Conservation (phyloP, 2,329 filamentous ascomycete genomes). For the Alternaria viburni region DNA sequence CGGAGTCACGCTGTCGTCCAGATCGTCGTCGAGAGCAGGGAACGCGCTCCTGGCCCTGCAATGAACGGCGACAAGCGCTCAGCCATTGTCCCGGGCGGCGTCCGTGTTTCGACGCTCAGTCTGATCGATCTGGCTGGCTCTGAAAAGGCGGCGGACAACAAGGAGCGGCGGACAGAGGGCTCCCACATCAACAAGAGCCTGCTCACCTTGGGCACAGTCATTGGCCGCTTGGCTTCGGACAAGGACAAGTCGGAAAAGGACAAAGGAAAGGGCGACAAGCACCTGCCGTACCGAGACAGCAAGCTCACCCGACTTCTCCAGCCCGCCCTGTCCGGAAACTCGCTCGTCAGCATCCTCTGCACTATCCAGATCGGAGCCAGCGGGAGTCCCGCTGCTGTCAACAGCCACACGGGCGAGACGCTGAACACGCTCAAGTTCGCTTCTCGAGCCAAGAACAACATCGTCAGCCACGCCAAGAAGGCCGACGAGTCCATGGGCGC, state of each 20-base stretch:
- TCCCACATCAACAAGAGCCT: slow-evolving; percentile 99
- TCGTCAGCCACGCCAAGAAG: slow-evolving; percentile 94
- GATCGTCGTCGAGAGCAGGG: slow-evolving; percentile 96
- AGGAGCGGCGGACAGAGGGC: slow-evolving; percentile 91
- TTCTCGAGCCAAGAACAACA: slow-evolving; percentile 94
- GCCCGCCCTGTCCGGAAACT: slow-evolving; percentile 89
- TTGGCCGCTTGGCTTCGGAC: slow-evolving; percentile 85
- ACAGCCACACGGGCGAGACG: slow-evolving; percentile 83
- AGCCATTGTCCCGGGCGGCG: slow-evolving; percentile 73
- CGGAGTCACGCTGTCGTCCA: slow-evolving; percentile 98
- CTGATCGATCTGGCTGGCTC: slow-evolving; percentile 96
- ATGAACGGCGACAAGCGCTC: slow-evolving; percentile 51
- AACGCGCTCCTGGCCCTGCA: slow-evolving; percentile 69
- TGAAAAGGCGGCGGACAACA: slow-evolving; percentile 92
- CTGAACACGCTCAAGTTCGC: slow-evolving; percentile 97
- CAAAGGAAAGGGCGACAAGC: slow-evolving; percentile 87
- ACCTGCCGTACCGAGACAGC: slow-evolving; percentile 95
- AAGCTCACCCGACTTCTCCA: slow-evolving; percentile 94
- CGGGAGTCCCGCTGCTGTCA: slow-evolving; percentile 72
- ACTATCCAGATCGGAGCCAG: slow-evolving; percentile 89
- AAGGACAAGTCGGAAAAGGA: slow-evolving; percentile 76
- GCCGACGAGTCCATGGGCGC: slow-evolving; percentile 85
- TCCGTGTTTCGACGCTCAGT: slow-evolving; percentile 92
- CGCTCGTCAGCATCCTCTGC: slow-evolving; percentile 94
- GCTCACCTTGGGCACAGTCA: slow-evolving; percentile 92